Evolutionary conservation across 805 yeast species (phyloP), one percentile per base, ranked within the genome.

Genomic region (Starmerella roubikii): DNA sequence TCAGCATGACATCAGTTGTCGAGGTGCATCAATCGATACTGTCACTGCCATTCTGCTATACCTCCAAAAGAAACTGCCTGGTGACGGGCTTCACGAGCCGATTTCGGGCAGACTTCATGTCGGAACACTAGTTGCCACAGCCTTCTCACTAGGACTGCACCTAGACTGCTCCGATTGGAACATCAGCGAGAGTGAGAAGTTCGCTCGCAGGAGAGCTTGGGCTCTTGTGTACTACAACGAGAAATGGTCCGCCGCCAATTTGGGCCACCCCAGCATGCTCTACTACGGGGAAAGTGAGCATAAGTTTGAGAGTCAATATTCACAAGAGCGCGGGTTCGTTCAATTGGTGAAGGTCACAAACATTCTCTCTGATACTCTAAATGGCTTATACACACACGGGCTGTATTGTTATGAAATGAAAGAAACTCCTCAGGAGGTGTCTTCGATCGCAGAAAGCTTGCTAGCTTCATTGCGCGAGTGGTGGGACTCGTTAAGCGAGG

Each of bases 81-180:
- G 57, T 8, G 59, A 54, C 23, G 59, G 55, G 16, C 45, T 52
- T 12, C 54, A 58, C 10, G 58, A 57, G 38, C 54, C 51, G 5
- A 48, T 49, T 15, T 41, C 48, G 2, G 33, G 44, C 18, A 44
- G 54, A 4, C 42, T 50, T 8, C 52, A 53, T 25, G 34, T 54
- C 3, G 59, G 57, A n/a, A 46, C 44, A 36, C 42, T 54, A 11
- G 57, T 56, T 0, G 39, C 61, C 3, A 30, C 55, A 17, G 51
- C 55, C 6, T 54, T 50, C 32, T 52, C 55, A 22, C 39, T 58
- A 11, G 63, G 62, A 0, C 47, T 59, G 22, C 62, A 58, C 42
- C 28, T 58, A 8, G 62, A 61, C 39, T 58, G 61, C 41, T 27
- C 53, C 6, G 26, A 41, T 20, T 61, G 66, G 65, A 46, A 48